Conservation (phyloP, 768 basidiomycete species). For the Pleurotus eryngii region DNA sequence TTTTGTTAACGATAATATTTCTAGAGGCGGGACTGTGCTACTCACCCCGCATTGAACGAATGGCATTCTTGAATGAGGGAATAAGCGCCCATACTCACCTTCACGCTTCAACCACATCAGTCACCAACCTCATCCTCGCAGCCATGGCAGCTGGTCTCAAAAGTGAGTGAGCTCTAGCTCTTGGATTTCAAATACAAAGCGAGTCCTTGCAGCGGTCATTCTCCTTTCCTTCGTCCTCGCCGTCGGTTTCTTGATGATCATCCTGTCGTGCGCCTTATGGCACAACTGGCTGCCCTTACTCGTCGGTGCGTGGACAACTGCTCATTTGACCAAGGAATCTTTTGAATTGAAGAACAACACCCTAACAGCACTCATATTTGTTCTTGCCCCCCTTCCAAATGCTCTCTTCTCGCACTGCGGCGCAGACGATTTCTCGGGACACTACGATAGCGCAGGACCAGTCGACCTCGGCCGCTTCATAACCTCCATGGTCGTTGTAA, state of each 20-base stretch:
- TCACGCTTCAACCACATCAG: background rate
- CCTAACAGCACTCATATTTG: constrained; percentile 83
- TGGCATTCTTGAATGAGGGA: background rate
- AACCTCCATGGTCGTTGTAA: constrained; percentile 85
- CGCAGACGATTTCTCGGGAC: constrained; percentile 80
- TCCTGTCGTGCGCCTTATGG: constrained; percentile 95
- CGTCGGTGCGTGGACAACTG: constrained; percentile 66
- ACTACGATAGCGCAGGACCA: constrained; percentile 66
- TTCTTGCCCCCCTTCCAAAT: constrained; percentile 94
- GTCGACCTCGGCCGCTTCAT: constrained; percentile 94
- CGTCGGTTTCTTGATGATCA: constrained; percentile 95
- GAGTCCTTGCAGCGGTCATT: constrained; percentile 70
- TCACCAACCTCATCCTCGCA: constrained; percentile 1
- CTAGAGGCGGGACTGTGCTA: background rate
- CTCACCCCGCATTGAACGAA: constrained; percentile 2
- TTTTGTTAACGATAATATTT: background rate
- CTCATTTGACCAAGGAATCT: background rate
- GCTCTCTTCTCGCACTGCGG: constrained; percentile 92
- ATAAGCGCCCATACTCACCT: background rate
- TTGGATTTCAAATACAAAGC: too few species aligned
- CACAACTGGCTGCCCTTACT: constrained; percentile 95
- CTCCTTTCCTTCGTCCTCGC: constrained; percentile 96
- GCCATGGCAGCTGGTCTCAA: constrained; percentile 67
- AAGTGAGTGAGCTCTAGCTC: constrained; percentile 41
- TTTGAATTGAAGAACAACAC: constrained; percentile 1